Base-by-base conservation (phyloP, 371 early-diverging fungal species). In the Vairimorpha apis region DNA sequence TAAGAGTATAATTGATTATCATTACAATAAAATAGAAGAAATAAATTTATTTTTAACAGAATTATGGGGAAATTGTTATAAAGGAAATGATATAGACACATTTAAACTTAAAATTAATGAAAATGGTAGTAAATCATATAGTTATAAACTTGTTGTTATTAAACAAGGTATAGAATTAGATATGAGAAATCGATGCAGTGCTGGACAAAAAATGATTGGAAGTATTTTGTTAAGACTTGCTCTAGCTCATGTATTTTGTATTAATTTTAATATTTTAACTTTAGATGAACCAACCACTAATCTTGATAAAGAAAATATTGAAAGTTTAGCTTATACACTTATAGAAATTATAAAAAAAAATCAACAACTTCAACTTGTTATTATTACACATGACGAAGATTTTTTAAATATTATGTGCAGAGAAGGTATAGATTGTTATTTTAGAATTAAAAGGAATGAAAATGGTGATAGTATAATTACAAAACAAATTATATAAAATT, bases 251-350 rank as follows among this genome's bases (percentile, higher is more conserved):
- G 87, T 94, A 0, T 97, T 99, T 78, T 87, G 92, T 67, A 76
- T 88, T 13, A 88, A 90, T 71, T 97, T 95, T 79, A 94, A 94
- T 4, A 87, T 97, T n/a, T 81, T 99, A 51, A 92, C 97, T 0
- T 83, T 99, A 56, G 98, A 99, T 82, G 99, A 98, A 77, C 99
- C 99, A 0, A 98, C 99, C 0, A 97, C 99, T 0, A 98, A 98
- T 81, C 83, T 99, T 21, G 99, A 99, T 82, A 86, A 87, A 45
- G 92, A 87, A 5, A 97, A 97, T 79, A 90, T 95, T 49, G 86
- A 89, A 67, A 89, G 89, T 65, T 84, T 99, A 68, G 98, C 98
- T 0, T 83, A 84, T 29, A 90, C 90, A 25, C 81, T 99, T 16
- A 86, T 83, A 10, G 43, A 63, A 18, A 37, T 77, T 14, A 73